These are phyloP conservation scores for Sphagnum magellanicum DNA, from an alignment of 228 moss, liverwort and hornwort species.

Conservation along the genomic window DNA sequence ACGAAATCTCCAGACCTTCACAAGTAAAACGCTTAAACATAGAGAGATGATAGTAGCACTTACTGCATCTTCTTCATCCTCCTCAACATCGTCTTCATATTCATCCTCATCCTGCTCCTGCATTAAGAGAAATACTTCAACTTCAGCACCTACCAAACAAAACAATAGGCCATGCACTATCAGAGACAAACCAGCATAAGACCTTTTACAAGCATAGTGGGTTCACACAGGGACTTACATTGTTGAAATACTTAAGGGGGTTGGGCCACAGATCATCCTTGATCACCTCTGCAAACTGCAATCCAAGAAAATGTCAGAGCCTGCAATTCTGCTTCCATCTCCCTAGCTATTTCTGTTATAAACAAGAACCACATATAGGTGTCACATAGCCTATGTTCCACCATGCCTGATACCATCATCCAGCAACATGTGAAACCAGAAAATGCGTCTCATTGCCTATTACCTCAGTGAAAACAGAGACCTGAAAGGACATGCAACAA, in stretches of 20 bases:
- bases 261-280: constrained; percentile 99
- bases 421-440: no score
- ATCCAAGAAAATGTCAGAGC: constrained; percentile 1
- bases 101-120: constrained; percentile 87
- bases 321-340: background rate
- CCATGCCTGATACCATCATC: no score
- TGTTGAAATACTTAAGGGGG: constrained; percentile 95
- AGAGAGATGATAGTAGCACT: no score
- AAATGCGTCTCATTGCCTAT: no score
- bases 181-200: background rate
- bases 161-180: background rate
- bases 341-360: background rate
- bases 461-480: no score
- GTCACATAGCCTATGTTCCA: no score
- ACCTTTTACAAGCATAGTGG: background rate
- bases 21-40: no score
- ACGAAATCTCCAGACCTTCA: no score
- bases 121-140: background rate
- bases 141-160: background rate
- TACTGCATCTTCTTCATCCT: constrained; percentile 60
- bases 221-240: constrained; percentile 31
- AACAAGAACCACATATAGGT: no score
- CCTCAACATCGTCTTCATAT: constrained; percentile 60
- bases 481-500: no score
- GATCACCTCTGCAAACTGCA: constrained; percentile 96